These are phyloP conservation scores for Trypanosoma cruzi DNA, from an alignment of 208 protist genomes.

Conservation along the genomic window DNA sequence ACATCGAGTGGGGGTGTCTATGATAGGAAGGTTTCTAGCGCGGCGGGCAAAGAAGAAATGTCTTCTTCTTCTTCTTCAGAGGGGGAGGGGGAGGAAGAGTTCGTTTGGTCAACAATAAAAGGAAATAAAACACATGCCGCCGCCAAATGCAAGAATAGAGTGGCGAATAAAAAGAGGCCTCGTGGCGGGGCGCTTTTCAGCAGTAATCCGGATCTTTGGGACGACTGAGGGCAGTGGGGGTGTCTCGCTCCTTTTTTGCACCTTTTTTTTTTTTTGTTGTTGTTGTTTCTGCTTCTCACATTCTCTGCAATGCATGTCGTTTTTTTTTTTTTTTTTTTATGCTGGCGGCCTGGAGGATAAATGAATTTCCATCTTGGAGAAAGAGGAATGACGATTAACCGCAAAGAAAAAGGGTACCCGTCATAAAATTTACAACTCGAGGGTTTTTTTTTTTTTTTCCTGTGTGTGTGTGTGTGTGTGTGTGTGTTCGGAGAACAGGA, in stretches of 20 bases:
- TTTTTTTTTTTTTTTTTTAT: not conserved
- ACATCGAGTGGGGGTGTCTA: not conserved
- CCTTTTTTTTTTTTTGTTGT: conserved; percentile 4
- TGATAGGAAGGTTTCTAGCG: not conserved
- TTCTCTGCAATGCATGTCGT: not conserved
- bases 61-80: not conserved
- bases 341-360: too few species aligned
- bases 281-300: not conserved
- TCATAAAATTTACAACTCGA: too few species aligned
- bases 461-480: not conserved
- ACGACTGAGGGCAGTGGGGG: not conserved
- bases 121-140: too few species aligned
- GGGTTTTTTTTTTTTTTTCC: not conserved
- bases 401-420: not conserved
- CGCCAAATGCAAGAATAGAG: not conserved
- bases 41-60: not conserved
- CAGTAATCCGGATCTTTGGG: conserved; percentile 24
- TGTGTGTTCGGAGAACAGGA: not conserved
- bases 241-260: not conserved
- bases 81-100: too few species aligned
- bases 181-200: conserved; percentile 40
- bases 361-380: not conserved
- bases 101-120: too few species aligned
- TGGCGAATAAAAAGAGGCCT: conserved; percentile 5
- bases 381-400: not conserved